phyloP scores from a whole-genome alignment of 352 stramenopile species.

The Globisporangium nagaii region DNA sequence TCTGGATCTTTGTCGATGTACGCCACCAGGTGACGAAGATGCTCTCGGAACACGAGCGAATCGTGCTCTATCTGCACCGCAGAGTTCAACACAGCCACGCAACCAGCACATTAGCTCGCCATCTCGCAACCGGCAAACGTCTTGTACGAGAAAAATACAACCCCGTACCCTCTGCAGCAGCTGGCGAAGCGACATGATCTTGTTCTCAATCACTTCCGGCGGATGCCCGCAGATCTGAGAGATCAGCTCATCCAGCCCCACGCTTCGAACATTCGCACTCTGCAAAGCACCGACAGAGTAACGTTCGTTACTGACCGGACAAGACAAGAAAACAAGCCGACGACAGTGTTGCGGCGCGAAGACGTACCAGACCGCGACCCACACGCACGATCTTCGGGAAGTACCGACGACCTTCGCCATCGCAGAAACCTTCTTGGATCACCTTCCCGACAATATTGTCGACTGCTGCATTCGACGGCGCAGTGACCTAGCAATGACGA shows the following conservation, averaged over 20 bases:
- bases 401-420: constrained; percentile 91
- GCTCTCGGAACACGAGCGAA: constrained; percentile 54
- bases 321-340: background rate
- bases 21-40: constrained; percentile 62
- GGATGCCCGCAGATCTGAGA: constrained; percentile 77
- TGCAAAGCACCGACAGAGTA: constrained; percentile 22
- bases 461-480: constrained; percentile 93
- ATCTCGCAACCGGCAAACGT: no score
- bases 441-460: constrained; percentile 97
- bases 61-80: constrained; percentile 74
- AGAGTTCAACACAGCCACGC: no score
- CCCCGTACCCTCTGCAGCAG: constrained; percentile 47
- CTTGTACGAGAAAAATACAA: no score
- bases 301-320: no score
- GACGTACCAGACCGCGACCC: constrained; percentile 72
- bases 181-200: constrained; percentile 40
- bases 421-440: constrained; percentile 93
- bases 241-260: constrained; percentile 81
- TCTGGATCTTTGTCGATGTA: constrained; percentile 66
- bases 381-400: constrained; percentile 95
- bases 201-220: constrained; percentile 62
- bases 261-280: constrained; percentile 72
- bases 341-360: no score
- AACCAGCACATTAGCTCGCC: no score
- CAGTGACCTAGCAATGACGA: constrained; percentile 48